Base-by-base conservation (phyloP, 1,139 yeast genomes). In the Candida glucosophila region DNA sequence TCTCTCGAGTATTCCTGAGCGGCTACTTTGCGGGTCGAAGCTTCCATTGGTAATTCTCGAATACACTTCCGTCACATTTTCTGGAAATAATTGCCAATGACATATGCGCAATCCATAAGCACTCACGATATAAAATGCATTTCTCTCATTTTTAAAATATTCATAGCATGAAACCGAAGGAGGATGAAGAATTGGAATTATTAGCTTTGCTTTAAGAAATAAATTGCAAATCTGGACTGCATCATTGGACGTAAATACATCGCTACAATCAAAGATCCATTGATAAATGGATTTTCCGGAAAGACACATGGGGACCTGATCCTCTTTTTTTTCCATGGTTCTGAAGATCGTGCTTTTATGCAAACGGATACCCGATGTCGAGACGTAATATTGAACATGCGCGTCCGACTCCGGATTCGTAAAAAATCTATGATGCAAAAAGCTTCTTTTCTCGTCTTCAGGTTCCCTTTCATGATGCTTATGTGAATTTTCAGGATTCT, bases 231-330 rank as follows among this genome's bases (percentile, higher is more conserved):
- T 52, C 9, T 67, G 67, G 1, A 58, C 43, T 0, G 90, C 95
- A 34, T 83, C 93, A 3, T 57, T 53, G 0, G 57, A 47, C 28
- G 65, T 61, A 34, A 77, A 51, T 1, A 77, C 58, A 42, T 83
- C 92, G 1, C 95, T 79, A 44, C 96, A 88, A 36, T 88, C 97
- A 69, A 78, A 65, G 11, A 88, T 42, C 95, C 96, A 90, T 43
- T 85, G 95, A 49, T 76, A 65, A 2, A 80, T 59, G 0, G 93
- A 79, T 39, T 81, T 80, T 0, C 96, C 94, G 1, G 82, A 66
- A 33, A 82, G 64, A 29, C 75, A 67, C 40, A 66, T 65, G 11
- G 59, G 57, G 3, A 67, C 42, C 5, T 26, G 28, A 2, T 49
- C 37, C 2, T 45, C 39, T 6, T 47, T 36, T 2, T 40, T 44